Evolutionary conservation across 306 rosid genomes (phyloP), one percentile per base, ranked within the genome.

Genomic region (Acacia crassicarpa): DNA sequence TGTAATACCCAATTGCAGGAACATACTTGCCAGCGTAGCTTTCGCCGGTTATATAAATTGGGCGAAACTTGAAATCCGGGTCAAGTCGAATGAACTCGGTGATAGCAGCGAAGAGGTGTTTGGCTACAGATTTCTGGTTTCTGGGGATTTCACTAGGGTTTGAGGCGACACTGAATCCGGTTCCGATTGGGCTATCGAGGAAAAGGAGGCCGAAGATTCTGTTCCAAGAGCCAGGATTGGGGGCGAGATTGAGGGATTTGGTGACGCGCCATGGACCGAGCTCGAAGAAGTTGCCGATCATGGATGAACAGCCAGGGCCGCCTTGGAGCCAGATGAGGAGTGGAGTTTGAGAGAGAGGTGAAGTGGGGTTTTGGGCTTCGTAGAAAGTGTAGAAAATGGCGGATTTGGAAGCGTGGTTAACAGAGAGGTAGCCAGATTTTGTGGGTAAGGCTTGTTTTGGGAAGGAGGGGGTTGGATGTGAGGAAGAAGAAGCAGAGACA

Each of bases 321-420:
- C 62, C 62, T 54, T 54, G 62, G 62, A 54, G 62, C 62, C 62
- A 54, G 9, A 54, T n/a, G 25, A 54, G 62, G n/a, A 54, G 27
- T 54, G 62, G 62, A 27, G 62, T 54, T 19, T 20, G 62, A 13
- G 62, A 54, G 25, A 54, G 25, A 54, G 62, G 16, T 8, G 62
- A 8, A 54, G 62, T 20, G 62, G n/a, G 23, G 23, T 54, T 81
- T 19, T 91, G 91, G 22, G 97, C 91, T 90, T 94, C 98, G 41
- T 94, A 94, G 89, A 91, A 94, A 20, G 93, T 23, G 72, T 89
- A 94, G 91, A 85, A 94, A 69, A 94, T 90, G 67, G 98, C 79
- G 8, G 97, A 94, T n/a, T 30, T 30, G 10, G 97, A 70, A 20
- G 82, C 76, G 49, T 70, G 33, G 35, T 32, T 87, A 12, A 92